A percentile compares a stretch with the other conserved stretches of the same genome.
Evolutionary conservation across 108 stramenopile genomes (phyloP).

Genomic region (Skeletonema menzelii): DNA sequence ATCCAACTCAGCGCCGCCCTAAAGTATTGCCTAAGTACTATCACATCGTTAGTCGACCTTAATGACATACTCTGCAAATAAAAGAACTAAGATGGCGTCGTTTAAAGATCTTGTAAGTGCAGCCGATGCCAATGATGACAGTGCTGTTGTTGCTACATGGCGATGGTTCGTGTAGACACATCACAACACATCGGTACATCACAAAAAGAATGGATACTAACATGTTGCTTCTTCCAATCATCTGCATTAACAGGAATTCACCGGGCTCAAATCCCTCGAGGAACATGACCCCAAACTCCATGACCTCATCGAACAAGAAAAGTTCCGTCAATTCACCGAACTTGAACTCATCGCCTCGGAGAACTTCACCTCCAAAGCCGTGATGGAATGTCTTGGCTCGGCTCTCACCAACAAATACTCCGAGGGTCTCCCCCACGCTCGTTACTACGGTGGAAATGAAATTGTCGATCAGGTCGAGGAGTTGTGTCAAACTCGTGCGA

Average conservation of each 20-base stretch:
- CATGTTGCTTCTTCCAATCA: neutral
- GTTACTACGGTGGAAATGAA: constrained; percentile 99
- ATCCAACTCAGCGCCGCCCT: neutral
- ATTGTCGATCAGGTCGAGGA: constrained; percentile 96
- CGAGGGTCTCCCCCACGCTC: constrained; percentile 97
- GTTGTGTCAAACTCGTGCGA: constrained; percentile 94
- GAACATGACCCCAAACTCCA: constrained; percentile 96
- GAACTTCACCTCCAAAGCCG: constrained; percentile 98
- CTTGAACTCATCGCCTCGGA: constrained; percentile 99
- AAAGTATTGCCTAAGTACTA: neutral
- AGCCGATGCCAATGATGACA: neutral
- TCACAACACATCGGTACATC: constrained; percentile 3
- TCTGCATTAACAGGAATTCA: constrained; percentile 67
- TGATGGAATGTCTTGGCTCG: constrained; percentile 98
- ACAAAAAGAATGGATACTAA: neutral
- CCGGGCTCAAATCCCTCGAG: constrained; percentile 88
- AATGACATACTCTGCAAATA: constrained; percentile 9
- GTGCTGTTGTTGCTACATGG: neutral
- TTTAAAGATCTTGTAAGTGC: constrained; percentile 73
- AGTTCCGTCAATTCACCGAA: constrained; percentile 93
- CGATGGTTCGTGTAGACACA: neutral
- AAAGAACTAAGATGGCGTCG: constrained; percentile 51
- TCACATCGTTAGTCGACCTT: neutral
- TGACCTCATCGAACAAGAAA: constrained; percentile 96
- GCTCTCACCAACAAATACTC: constrained; percentile 99